Evolutionary conservation across 2,329 filamentous ascomycete species (phyloP), one percentile per base, ranked within the genome.

Genomic region (Lachnellula cervina): DNA sequence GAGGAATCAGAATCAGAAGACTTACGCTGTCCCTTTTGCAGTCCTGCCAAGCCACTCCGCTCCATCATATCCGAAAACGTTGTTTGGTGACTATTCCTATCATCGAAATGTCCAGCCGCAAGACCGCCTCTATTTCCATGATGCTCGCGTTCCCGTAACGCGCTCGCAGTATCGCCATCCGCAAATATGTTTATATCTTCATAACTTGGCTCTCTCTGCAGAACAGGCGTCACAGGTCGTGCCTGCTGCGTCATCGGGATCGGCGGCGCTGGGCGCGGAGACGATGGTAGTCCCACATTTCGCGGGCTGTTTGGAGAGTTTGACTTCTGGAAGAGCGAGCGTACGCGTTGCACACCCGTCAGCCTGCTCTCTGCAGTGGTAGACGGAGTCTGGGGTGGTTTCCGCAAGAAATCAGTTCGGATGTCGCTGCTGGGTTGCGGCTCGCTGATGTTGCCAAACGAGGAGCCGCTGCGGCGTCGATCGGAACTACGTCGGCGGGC

Each of bases 31-130:
- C 64, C 64, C 44, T 68, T 69, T 46, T 59, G 59, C 42, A 69
- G 54, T 9, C 77, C 56, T 67, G 69, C 54, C 68, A 73, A 46
- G 68, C 16, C 74, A 72, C 21, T 77, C 57, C 74, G 70, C 53
- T 78, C 72, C 75, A 82, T 77, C 65, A 83, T 72, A 60, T 77
- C 75, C n/a, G 77, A 76, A 59, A 82, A 80, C 0, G 77, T 80
- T 0, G 80, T 70, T 50, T 64, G 62, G 25, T 60, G 58, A 47
- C 61, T 68, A 11, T 43, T 54, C 34, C 62, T 61, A 50, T 32
- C 9, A 17, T 46, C 44, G 11, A 46, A 13, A 9, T 43, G 46
- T 19, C 37, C 42, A 21, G 45, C 37, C 34, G 21, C 23, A 46
- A 34, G 14, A 16, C 32, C 34, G 45, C 38, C 50, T 1, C 32